Conservation (phyloP, 495 filamentous ascomycete species). For the Penicillium verhagenii region DNA sequence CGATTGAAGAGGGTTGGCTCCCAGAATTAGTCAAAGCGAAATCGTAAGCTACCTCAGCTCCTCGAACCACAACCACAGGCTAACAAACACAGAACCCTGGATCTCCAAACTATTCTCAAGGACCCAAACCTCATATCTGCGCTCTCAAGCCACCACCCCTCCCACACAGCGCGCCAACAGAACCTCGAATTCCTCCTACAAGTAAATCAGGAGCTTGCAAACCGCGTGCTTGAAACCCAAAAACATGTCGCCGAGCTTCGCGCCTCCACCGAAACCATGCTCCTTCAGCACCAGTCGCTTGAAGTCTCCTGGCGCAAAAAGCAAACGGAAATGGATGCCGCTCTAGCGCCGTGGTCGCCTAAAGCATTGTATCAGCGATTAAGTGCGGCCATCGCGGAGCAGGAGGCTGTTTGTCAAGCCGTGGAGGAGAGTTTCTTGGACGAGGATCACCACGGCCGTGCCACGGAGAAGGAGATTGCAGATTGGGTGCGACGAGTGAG, state of each 20-base stretch:
- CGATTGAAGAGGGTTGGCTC: conserved; percentile 58
- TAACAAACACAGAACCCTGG: conserved; percentile 43
- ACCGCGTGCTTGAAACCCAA: conserved; percentile 66
- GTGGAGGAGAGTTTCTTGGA: conserved; percentile 91
- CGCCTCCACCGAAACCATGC: conserved; percentile 68
- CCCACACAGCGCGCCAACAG: conserved; percentile 48
- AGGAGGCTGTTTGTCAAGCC: conserved; percentile 75
- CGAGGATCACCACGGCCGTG: conserved; percentile 49
- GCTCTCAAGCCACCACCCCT: conserved; percentile 61
- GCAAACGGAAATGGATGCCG: conserved; percentile 82
- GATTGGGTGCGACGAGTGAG: conserved; percentile 83
- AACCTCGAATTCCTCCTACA: conserved; percentile 57
- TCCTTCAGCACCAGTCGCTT: conserved; percentile 78
- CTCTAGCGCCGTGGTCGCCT: conserved; percentile 79
- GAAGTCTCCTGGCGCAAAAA: conserved; percentile 90
- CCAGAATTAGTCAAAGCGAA: conserved; percentile 71
- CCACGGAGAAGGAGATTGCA: conserved; percentile 71
- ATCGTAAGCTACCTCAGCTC: conserved; percentile 51
- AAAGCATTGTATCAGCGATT: conserved; percentile 79
- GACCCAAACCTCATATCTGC: conserved; percentile 59
- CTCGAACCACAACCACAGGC: neutral
- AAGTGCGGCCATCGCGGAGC: conserved; percentile 71
- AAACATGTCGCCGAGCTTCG: conserved; percentile 62
- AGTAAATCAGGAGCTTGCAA: conserved; percentile 62
- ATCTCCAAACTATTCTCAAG: conserved; percentile 65